These are phyloP conservation scores for Fusarium concolor DNA, from an alignment of 2,329 filamentous ascomycete genomes.

Conservation along the genomic window DNA sequence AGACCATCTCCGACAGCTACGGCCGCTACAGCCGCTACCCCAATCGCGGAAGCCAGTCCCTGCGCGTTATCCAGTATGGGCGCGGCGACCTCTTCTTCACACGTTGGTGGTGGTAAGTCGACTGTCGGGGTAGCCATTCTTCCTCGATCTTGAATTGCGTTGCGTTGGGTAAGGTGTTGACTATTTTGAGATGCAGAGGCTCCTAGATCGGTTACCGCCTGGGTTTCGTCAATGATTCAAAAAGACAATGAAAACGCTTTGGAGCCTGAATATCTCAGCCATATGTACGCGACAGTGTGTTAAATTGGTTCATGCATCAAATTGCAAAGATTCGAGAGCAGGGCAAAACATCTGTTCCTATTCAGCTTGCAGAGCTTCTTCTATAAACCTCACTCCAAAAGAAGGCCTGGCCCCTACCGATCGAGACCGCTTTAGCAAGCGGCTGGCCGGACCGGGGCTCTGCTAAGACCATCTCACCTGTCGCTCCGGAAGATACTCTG, in stretches of 20 bases:
- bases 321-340: slow-evolving; percentile 10
- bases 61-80: slow-evolving; percentile 44
- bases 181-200: slow-evolving; percentile 6
- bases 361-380: slow-evolving; percentile 31
- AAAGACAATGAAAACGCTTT: not conserved
- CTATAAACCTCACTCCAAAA: slow-evolving; percentile 31
- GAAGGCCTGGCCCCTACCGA: slow-evolving; percentile 14
- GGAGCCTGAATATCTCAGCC: slow-evolving; percentile 8
- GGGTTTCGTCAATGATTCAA: slow-evolving; percentile 18
- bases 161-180: not conserved
- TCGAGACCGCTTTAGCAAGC: slow-evolving; percentile 24
- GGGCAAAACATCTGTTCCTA: slow-evolving; percentile 4
- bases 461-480: slow-evolving; percentile 32
- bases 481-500: slow-evolving; percentile 22
- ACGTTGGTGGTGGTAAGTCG: slow-evolving; percentile 40
- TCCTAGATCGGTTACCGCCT: not conserved
- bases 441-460: slow-evolving; percentile 44
- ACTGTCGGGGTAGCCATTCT: slow-evolving; percentile 44
- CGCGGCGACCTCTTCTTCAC: slow-evolving; percentile 42
- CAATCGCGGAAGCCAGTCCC: slow-evolving; percentile 43
- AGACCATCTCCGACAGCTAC: slow-evolving; percentile 37
- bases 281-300: slow-evolving; percentile 23
- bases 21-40: slow-evolving; percentile 42
- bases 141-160: not conserved
- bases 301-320: slow-evolving; percentile 5